Evolutionary conservation across 352 stramenopile species (phyloP), one percentile per base, ranked within the genome.

Genomic region (Pythium angustatum): DNA sequence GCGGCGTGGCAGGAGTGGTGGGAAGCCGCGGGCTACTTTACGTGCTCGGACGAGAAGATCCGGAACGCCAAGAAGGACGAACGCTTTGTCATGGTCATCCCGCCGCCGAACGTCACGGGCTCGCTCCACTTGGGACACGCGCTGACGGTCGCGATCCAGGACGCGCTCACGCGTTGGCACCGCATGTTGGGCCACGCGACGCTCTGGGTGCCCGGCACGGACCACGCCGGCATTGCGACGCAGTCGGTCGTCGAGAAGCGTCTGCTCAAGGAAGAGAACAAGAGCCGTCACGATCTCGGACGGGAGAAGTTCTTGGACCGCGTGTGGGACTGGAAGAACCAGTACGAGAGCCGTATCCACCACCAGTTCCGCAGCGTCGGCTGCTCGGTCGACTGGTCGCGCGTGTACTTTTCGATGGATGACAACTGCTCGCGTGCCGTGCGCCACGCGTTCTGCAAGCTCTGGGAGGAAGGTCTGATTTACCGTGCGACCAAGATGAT

Each of bases 351-450:
- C 45, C 85, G 84, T 59, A 96, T 95, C 72, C 84, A 93, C 64
- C 83, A 90, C 74, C 87, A 94, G 64, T 93, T 95, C 66, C 83
- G 81, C 62, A 89, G 82, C 66, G 87, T 99, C 19, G 98, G 97
- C 36, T 97, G 85, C 63, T 97, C 80, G 27, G 96, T 99, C 15
- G 98, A 99, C 85, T 99, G 97, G 97, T 87, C 86, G 56, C 83
- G 97, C 41, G 88, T 98, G 68, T 97, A 98, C 61, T 99, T 99
- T 62, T 99, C 98, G 26, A 99, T 99, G 97, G 97, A 99, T 74
- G 91, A 98, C 28, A 98, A 98, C 64, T 97, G 98, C 63, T 98
- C 86, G 66, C 91, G 87, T 49, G 97, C 97, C 8, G 98, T 99
- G 34, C 88, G 96, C 62, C 96, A 99, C 73, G 95, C 97, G 17